These are phyloP conservation scores for Ceratorhiza oryzae-sativae DNA, from an alignment of 1,284 basidiomycete species.

Conservation along the genomic window DNA sequence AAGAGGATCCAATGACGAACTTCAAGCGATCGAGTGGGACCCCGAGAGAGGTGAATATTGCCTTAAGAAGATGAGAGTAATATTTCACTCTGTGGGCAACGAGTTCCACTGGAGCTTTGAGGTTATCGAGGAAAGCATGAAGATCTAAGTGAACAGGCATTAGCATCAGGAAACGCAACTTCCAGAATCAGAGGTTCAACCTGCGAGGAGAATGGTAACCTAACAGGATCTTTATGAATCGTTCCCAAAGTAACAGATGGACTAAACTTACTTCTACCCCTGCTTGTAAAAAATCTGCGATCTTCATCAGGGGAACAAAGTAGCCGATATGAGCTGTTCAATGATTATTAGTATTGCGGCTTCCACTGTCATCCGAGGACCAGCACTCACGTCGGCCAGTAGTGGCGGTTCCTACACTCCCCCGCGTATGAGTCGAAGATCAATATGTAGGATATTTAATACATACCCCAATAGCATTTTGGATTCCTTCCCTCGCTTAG, in stretches of 20 bases:
- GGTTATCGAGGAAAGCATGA: constrained; percentile 97
- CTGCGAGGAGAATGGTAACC: constrained; percentile 91
- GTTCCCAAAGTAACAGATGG: constrained; percentile 5
- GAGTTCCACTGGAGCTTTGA: constrained; percentile 96
- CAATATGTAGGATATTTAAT: not conserved
- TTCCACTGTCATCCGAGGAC: not conserved
- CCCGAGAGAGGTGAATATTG: constrained; percentile 88
- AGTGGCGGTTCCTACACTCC: constrained; percentile 80
- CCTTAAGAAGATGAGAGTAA: constrained; percentile 83
- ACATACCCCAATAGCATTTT: constrained; percentile 90
- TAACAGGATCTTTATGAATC: constrained; percentile 47
- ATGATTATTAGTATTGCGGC: constrained; percentile 2
- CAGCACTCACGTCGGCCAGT: constrained; percentile 86
- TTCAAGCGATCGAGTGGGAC: constrained; percentile 86
- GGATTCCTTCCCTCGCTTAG: constrained; percentile 78
- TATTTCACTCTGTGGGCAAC: constrained; percentile 90
- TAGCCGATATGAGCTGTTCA: constrained; percentile 91
- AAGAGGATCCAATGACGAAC: constrained; percentile 90
- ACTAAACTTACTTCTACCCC: constrained; percentile 72
- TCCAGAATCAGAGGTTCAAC: constrained; percentile 47
- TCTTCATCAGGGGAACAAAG: constrained; percentile 94
- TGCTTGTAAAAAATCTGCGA: constrained; percentile 94
- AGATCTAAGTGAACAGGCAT: constrained; percentile 65
- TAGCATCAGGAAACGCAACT: not conserved
- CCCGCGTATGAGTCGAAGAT: constrained; percentile 1